Percentiles rank a stretch among this genome's conserved stretches.
These are phyloP conservation scores for Onygenales sp. DNA, from an alignment of 2,329 filamentous ascomycete genomes.

Conservation along the genomic window DNA sequence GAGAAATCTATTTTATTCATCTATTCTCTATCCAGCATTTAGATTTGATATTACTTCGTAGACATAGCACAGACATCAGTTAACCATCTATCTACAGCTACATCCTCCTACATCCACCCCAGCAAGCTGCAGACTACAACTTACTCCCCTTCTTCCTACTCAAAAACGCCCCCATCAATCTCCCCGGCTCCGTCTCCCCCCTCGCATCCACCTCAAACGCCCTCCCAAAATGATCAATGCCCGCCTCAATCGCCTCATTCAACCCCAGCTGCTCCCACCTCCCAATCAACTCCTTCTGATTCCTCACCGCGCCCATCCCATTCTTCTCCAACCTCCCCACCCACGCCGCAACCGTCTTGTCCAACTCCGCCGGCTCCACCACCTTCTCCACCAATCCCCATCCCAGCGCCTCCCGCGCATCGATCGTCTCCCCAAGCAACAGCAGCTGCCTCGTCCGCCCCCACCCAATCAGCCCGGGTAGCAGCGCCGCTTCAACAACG, in stretches of 20 bases:
- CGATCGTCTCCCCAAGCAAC: constrained; percentile 27
- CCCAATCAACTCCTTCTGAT: constrained; percentile 23
- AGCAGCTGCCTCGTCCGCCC: constrained; percentile 27
- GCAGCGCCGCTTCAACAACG: constrained; percentile 29
- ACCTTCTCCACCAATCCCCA: constrained; percentile 31
- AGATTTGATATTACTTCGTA: too few relatives aligned
- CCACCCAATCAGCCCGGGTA: constrained; percentile 29
- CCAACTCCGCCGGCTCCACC: constrained; percentile 19
- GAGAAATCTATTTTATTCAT: too few relatives aligned
- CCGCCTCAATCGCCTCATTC: constrained; percentile 15
- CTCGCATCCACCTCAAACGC: constrained; percentile 10
- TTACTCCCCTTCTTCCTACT: constrained; percentile 5
- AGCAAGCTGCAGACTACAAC: background rate
- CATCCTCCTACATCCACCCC: too few relatives aligned
- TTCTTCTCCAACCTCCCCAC: constrained; percentile 18
- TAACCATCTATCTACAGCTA: too few relatives aligned
- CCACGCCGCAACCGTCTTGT: constrained; percentile 25
- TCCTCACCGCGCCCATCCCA: constrained; percentile 22
- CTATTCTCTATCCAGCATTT: too few relatives aligned
- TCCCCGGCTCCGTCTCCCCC: constrained; percentile 2
- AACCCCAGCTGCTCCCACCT: constrained; percentile 19
- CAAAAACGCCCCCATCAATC: constrained; percentile 8
- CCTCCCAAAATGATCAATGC: constrained; percentile 19
- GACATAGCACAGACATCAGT: too few relatives aligned
- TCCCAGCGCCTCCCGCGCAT: constrained; percentile 19